Conservation (phyloP, 768 basidiomycete species). For the Termitomyces sp. region DNA sequence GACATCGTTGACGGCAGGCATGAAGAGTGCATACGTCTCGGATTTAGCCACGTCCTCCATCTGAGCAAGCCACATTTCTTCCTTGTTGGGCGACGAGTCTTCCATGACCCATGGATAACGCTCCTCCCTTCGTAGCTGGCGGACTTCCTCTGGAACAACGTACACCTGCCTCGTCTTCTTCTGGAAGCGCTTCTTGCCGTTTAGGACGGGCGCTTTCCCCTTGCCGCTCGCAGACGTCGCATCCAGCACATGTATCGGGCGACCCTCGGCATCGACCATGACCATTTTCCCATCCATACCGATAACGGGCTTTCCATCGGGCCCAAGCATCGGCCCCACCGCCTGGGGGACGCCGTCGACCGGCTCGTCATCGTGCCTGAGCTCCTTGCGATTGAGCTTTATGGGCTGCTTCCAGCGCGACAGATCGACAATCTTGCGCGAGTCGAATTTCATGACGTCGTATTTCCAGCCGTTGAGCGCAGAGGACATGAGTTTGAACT, state of each 20-base stretch:
- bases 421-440: constrained; percentile 67
- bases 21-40: constrained; percentile 76
- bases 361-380: constrained; percentile 43
- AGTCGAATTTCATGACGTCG: constrained; percentile 90
- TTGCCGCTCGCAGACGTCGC: constrained; percentile 29
- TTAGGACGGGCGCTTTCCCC: constrained; percentile 34
- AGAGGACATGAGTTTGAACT: constrained; percentile 76
- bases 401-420: constrained; percentile 67
- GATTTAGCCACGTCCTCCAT: constrained; percentile 73
- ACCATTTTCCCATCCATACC: constrained; percentile 72
- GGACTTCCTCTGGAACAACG: constrained; percentile 69
- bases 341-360: constrained; percentile 38
- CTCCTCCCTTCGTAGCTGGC: constrained; percentile 81
- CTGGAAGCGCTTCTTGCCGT: constrained; percentile 70
- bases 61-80: constrained; percentile 77
- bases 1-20: constrained; percentile 74
- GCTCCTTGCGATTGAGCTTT: constrained; percentile 84
- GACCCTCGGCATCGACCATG: constrained; percentile 78
- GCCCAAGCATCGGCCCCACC: constrained; percentile 71
- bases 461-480: constrained; percentile 85
- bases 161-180: constrained; percentile 83
- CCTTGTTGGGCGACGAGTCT: constrained; percentile 52
- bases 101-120: constrained; percentile 92
- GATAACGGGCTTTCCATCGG: constrained; percentile 81
- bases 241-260: constrained; percentile 47